Evolutionary conservation across 2,329 filamentous ascomycete genomes (phyloP).

Genomic region (Chaetomium strumarium): DNA sequence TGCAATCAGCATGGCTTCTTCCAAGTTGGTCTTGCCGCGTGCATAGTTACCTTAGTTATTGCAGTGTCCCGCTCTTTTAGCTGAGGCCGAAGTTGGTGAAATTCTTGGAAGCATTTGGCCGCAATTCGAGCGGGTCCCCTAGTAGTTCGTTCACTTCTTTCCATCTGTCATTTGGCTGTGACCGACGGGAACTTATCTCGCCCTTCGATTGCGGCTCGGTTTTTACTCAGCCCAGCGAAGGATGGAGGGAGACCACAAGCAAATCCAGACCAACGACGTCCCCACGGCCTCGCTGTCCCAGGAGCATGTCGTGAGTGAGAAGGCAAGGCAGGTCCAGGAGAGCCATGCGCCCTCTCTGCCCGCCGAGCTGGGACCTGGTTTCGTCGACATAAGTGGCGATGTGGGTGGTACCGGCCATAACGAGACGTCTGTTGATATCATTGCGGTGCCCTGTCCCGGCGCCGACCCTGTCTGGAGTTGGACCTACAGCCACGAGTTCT

Average conservation of each 20-base stretch:
- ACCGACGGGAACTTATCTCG: neutral
- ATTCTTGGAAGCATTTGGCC: neutral
- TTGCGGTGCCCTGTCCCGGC: conserved; percentile 49
- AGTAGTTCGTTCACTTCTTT: no score
- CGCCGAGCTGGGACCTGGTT: conserved; percentile 32
- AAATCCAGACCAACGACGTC: conserved; percentile 9
- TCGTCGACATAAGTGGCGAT: conserved; percentile 40
- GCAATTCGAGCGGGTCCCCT: no score
- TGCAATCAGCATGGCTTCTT: neutral
- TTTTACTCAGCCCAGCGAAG: neutral
- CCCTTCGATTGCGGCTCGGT: neutral
- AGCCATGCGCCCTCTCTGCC: neutral
- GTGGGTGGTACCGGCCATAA: conserved; percentile 41
- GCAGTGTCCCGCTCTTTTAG: neutral
- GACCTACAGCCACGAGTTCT: conserved; percentile 44
- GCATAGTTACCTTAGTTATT: no score
- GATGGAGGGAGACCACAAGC: conserved; percentile 4
- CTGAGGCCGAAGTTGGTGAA: neutral
- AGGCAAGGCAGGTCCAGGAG: neutral
- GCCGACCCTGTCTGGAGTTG: conserved; percentile 48
- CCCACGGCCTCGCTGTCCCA: neutral
- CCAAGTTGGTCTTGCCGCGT: neutral
- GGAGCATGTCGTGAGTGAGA: neutral
- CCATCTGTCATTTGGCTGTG: neutral
- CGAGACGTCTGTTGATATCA: conserved; percentile 48